Conservation (phyloP, 2,329 filamentous ascomycete genomes). For the Orbilia brochopaga region DNA sequence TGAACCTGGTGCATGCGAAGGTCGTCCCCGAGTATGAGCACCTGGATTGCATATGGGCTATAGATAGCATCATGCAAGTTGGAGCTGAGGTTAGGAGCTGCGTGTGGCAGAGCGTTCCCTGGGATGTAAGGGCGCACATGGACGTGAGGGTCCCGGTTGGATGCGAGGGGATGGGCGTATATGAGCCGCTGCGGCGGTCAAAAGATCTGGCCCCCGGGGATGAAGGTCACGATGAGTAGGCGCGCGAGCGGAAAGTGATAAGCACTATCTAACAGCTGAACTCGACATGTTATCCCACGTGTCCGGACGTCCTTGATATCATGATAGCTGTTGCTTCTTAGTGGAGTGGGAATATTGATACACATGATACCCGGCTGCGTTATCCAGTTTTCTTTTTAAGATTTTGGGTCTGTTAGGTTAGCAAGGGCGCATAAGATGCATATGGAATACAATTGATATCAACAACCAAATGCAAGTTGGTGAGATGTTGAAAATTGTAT, state of each 20-base stretch:
- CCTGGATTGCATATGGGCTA: conserved; percentile 92
- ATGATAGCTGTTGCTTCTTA: too few species aligned
- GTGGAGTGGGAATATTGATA: too few species aligned
- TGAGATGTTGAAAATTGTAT: too few species aligned
- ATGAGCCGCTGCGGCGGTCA: neutral
- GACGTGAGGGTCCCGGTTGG: conserved; percentile 69
- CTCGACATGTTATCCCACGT: too few species aligned
- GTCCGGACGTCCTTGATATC: neutral
- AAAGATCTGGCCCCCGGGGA: neutral
- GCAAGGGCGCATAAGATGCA: too few species aligned
- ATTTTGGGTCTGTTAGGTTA: too few species aligned
- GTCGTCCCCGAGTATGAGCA: conserved; percentile 89
- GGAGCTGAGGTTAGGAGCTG: conserved; percentile 80
- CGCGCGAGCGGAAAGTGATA: neutral
- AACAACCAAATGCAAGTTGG: too few species aligned
- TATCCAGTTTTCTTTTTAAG: too few species aligned
- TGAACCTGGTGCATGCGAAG: conserved; percentile 79
- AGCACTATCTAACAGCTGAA: too few species aligned
- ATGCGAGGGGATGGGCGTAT: conserved; percentile 63
- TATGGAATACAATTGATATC: too few species aligned
- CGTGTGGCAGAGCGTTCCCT: conserved; percentile 75
- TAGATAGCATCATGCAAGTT: conserved; percentile 83
- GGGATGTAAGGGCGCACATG: conserved; percentile 63
- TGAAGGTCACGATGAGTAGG: neutral
- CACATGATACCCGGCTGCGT: too few species aligned